Base-by-base conservation (phyloP, 1,139 yeast species). In the Magnusiomyces tetraspermus region DNA sequence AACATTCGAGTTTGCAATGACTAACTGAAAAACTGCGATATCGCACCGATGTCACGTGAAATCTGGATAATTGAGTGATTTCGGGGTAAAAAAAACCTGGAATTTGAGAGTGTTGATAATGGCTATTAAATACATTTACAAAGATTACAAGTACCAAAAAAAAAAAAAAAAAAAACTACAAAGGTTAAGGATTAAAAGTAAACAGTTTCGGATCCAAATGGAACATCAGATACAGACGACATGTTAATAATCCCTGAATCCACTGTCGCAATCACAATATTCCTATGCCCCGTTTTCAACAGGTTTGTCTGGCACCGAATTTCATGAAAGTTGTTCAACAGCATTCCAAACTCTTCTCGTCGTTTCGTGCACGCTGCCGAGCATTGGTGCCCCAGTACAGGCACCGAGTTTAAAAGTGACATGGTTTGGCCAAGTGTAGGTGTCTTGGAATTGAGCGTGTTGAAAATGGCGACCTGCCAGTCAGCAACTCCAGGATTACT, bases 181-280 rank as follows among this genome's bases (percentile, higher is more conserved):
- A 8, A 11, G 33, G 33, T 28, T 28, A 28, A 28, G 6, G 33
- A 8, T 11, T 28, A 11, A 8, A 28, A n/a, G n/a, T 13, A 30
- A 30, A 30, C 33, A 8, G 13, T 8, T 13, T 30, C 33, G 33
- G 8, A 10, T 13, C 56, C 74, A 62, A 86, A 85, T 53, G 78
- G 79, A 1, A 82, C 78, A 57, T 81, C 85, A 1, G 79, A 69
- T 2, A 86, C 63, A 44, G 75, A 76, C 22, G 82, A 73, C 61
- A 86, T 85, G 60, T 82, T 85, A 4, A 86, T 76, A 3, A 85
- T 72, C 0, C 96, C 95, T 58, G 79, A 75, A 62, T 85, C 90
- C 1, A 85, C 77, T 0, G 82, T 71, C 0, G 95, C 95, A 22
- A 86, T 56, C 1, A 84, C 67, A 2, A 83, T 72, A 26, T 73